Evolutionary conservation across 208 protist genomes (phyloP), one percentile per base, ranked within the genome.

Genomic region (Leishmania martiniquensis): DNA sequence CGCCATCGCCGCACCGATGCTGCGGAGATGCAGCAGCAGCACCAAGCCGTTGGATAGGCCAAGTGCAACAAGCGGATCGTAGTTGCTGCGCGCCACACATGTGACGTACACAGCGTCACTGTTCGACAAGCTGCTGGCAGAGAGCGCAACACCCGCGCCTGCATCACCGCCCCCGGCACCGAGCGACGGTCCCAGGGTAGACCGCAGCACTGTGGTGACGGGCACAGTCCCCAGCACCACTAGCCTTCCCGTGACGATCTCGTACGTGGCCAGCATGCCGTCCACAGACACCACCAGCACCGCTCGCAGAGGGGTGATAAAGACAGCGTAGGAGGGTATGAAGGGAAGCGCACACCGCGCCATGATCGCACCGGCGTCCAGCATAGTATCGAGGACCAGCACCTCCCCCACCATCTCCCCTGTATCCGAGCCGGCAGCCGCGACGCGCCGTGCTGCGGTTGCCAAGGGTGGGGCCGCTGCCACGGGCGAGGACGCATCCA

Each of bases 11-110:
- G 52, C 66, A 9, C 69, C 59, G 57, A 91, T 77, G 62, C 75
- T 76, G 51, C 80, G 75, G 49, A 87, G 49, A 32, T 86, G 82
- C 70, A 97, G 81, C 25, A 97, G 51, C 15, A 95, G 73, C 29
- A 86, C 91, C 6, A 86, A 44, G 20, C 93, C 93, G 34, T 84
- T 82, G 29, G 80, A 87, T 4, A 89, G 91, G 42, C 91, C 93
- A 15, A 97, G 29, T 5, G 91, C 93, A n/a, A 97, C 72, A 25
- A 97, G 86, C 7, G 86, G 85, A 75, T 97, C 93, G 78, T 93
- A 93, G 20, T 68, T 45, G 78, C 91, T 97, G 32, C 75, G 79
- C 6, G 87, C 86, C 54, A 94, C 59, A 62, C 83, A 83, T 4
- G 93, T 94, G 34, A 97, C 55, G 47, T 39, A 47, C 51, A 81